Evolutionary conservation across 306 rosid species (phyloP), one percentile per base, ranked within the genome.

Genomic region (Cicer pinnatifidum): DNA sequence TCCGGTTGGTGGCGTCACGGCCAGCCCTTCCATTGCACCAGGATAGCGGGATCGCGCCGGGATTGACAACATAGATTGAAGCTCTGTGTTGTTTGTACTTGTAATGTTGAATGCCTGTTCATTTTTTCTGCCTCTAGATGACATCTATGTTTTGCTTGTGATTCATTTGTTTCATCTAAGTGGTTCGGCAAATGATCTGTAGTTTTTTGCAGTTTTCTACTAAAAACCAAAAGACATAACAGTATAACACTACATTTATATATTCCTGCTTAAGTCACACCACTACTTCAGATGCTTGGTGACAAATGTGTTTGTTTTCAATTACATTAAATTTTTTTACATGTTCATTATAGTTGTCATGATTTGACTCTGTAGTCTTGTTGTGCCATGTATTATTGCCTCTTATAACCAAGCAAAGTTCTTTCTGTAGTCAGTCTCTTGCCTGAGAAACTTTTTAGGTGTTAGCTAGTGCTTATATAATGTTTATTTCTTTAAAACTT

Each of bases 401-500:
- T n/a, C 9, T 72, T 78, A 56, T 71, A 39, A 68, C 46, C 43
- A 47, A 40, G 33, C 56, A 68, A 40, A 11, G 11, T 63, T 57
- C 43, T 62, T 68, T 54, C 38, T 54, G 5, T 41, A 45, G 45
- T 67, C 50, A 45, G 60, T 43, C 52, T 46, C 46, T 51, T 77
- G 44, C 11, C 17, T 11, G n/a, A 67, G 7, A 51, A 78, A 35
- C 51, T 69, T 40, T 15, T 46, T 41, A 40, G 12, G 45, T 66
- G 43, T 12, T 51, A 8, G n/a, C 51, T 37, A 7, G 6, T 72
- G 67, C 72, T 68, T 69, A 79, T 62, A 19, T 17, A 57, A 67
- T 64, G 70, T 46, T 68, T 37, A 8, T 70, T 9, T 53, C 50
- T 69, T 64, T 64, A 9, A 16, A 23, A 64, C 71, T 65, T 75